phyloP scores from a whole-genome alignment of 345 rosid genomes.

The Aethionema arabicum region DNA sequence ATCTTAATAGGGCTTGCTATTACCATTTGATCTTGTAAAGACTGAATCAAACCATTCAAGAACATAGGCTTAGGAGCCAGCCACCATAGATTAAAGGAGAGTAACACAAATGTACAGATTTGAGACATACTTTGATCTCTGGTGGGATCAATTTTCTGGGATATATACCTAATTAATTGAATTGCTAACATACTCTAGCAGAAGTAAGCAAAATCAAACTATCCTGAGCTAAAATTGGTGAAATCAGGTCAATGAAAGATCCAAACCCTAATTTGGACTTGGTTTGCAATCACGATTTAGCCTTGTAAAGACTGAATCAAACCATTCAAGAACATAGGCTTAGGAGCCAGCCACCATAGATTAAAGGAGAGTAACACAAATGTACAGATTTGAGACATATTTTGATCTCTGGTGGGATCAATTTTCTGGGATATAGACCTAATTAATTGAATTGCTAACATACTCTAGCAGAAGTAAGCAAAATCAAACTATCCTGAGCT shows the following conservation, averaged over 20 bases:
- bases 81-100: not conserved
- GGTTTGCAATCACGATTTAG: too few relatives aligned
- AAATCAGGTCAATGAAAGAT: not conserved
- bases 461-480: not conserved
- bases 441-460: not conserved
- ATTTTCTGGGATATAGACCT: not conserved
- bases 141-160: too few relatives aligned
- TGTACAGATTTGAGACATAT: too few relatives aligned
- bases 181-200: not conserved
- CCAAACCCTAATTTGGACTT: not conserved
- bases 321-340: too few relatives aligned
- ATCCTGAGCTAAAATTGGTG: conserved; percentile 11
- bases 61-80: too few relatives aligned
- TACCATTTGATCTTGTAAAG: too few relatives aligned
- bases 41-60: too few relatives aligned
- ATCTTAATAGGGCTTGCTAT: too few relatives aligned
- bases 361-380: not conserved
- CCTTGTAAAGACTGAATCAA: too few relatives aligned
- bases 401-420: too few relatives aligned
- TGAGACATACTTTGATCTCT: too few relatives aligned
- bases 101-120: not conserved
- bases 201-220: not conserved
- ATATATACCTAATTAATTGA: not conserved
- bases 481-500: conserved; percentile 12
- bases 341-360: too few relatives aligned